Conservation (phyloP, 2,329 filamentous ascomycete species). For the Hypoxylon sp. region DNA sequence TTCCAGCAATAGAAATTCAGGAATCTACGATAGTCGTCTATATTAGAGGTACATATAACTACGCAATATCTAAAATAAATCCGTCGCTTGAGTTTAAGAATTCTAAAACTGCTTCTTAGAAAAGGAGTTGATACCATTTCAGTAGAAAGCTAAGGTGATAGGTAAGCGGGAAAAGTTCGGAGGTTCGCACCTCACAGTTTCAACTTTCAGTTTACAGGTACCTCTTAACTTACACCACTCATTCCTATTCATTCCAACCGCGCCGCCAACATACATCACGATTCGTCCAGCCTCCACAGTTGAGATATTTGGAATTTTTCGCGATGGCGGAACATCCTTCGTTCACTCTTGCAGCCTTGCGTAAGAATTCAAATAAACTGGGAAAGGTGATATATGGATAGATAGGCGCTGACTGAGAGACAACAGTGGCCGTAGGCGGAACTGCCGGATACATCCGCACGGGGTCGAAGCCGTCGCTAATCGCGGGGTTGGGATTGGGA, state of each 20-base stretch:
- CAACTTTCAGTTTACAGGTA: background rate
- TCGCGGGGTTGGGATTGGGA: slow-evolving; percentile 54
- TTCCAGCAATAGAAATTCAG: background rate
- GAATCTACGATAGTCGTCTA: background rate
- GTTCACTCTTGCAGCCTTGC: slow-evolving; percentile 58
- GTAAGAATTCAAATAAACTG: slow-evolving; percentile 49
- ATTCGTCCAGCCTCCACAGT: background rate
- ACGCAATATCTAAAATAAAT: too few relatives aligned
- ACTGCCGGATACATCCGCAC: slow-evolving; percentile 54
- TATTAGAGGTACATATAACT: too few relatives aligned
- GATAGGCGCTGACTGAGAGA: slow-evolving; percentile 19
- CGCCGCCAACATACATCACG: background rate
- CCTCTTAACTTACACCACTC: slow-evolving; percentile 4
- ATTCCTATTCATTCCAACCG: slow-evolving; percentile 1
- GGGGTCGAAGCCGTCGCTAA: slow-evolving; percentile 54
- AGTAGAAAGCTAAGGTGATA: slow-evolving; percentile 5
- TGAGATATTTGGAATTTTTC: background rate
- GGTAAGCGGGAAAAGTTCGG: slow-evolving; percentile 32
- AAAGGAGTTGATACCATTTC: slow-evolving; percentile 11
- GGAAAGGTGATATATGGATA: background rate
- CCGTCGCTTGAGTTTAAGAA: too few relatives aligned
- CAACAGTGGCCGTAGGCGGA: slow-evolving; percentile 54
- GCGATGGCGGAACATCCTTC: slow-evolving; percentile 60
- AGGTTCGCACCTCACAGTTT: background rate
- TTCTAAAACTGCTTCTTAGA: background rate